Conservation (phyloP, 2,329 filamentous ascomycete species). For the Fusarium sp. region DNA sequence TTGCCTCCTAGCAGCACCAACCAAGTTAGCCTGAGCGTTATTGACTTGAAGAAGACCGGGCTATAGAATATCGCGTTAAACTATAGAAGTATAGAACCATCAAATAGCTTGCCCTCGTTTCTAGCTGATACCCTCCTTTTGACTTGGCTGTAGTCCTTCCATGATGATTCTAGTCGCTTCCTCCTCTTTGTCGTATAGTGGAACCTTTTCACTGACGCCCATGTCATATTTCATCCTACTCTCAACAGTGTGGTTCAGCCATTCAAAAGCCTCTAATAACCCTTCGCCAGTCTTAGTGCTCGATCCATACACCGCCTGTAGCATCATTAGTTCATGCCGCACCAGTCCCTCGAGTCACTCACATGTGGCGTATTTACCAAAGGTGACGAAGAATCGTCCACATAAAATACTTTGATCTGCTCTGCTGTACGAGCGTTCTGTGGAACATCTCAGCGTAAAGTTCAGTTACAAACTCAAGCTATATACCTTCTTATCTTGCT, state of each 20-base stretch:
- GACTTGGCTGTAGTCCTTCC: too few species aligned
- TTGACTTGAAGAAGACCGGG: constrained; percentile 31
- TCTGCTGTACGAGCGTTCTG: neutral
- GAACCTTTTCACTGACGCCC: neutral
- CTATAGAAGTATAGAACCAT: neutral
- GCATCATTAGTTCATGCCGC: neutral
- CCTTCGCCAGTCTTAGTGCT: neutral
- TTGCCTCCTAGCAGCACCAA: constrained; percentile 58
- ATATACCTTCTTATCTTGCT: neutral
- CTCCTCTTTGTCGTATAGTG: neutral
- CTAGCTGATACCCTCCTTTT: neutral
- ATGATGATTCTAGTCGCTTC: neutral
- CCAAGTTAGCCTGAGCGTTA: constrained; percentile 50
- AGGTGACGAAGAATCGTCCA: neutral
- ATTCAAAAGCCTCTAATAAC: neutral
- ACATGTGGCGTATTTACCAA: neutral
- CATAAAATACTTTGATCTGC: neutral
- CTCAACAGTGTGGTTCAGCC: neutral
- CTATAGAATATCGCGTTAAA: neutral
- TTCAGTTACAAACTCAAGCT: accelerated
- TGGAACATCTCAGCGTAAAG: accelerated
- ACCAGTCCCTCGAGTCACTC: neutral
- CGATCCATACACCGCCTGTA: neutral
- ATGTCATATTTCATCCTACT: neutral
- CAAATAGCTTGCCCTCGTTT: neutral